A percentile compares a stretch with the other conserved stretches of the same genome.
These are phyloP conservation scores for Suhomyces bolitotheri DNA, from an alignment of 1,139 yeast species.

Conservation along the genomic window DNA sequence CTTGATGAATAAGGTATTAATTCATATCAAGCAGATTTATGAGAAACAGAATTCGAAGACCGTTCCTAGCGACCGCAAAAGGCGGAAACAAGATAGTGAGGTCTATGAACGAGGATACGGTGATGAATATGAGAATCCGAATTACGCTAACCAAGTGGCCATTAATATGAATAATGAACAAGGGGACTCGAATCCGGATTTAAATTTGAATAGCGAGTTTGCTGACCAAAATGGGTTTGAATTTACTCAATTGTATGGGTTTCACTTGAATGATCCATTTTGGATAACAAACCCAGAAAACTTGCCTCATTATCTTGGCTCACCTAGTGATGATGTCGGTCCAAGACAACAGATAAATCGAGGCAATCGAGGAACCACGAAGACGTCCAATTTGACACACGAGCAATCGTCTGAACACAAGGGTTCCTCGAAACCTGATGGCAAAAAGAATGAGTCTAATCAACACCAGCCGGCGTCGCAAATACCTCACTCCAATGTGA, in stretches of 20 bases:
- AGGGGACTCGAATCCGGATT: conserved; percentile 1
- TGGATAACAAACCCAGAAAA: conserved; percentile 47
- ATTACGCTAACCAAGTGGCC: conserved; percentile 4
- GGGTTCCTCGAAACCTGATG: background rate
- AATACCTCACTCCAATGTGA: conserved; percentile 3
- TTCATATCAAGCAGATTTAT: conserved; percentile 30
- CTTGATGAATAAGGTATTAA: conserved; percentile 35
- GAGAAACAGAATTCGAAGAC: conserved; percentile 21
- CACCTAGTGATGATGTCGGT: conserved; percentile 34
- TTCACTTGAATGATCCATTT: conserved; percentile 43
- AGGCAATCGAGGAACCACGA: background rate
- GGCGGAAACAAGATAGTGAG: conserved; percentile 5
- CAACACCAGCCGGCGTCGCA: background rate
- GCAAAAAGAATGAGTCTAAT: background rate
- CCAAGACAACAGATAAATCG: conserved; percentile 2
- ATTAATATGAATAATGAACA: background rate
- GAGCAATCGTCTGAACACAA: background rate
- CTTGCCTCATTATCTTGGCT: conserved; percentile 38
- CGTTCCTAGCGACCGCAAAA: conserved; percentile 3
- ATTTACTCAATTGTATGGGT: conserved; percentile 22
- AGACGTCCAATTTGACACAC: background rate
- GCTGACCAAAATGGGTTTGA: conserved; percentile 7
- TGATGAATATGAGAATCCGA: background rate
- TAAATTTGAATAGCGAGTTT: conserved; percentile 3
- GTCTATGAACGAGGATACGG: conserved; percentile 2